Base-by-base conservation (phyloP, 2,329 filamentous ascomycete genomes). In the Ilyonectria sp. region DNA sequence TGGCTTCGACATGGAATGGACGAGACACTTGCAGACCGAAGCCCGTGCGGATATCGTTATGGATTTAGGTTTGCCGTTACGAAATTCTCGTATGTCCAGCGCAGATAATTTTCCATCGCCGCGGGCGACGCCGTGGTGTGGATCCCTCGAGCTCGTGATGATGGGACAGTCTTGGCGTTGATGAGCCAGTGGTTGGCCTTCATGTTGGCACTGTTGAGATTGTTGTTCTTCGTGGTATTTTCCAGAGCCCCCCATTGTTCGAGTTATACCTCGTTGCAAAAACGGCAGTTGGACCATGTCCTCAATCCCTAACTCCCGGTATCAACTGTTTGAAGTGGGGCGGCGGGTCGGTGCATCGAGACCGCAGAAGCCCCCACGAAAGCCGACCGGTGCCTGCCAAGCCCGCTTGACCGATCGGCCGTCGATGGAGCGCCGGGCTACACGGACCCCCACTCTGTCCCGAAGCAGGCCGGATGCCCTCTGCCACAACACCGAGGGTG, bases 361-460 rank as follows among this genome's bases (percentile, higher is more conserved):
- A 93, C 93, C 1, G 92, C 91, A 43, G 6, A 97, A 85, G 1
- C 93, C 93, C 3, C 94, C 94, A 0, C 94, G 95, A 74, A 95
- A 95, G 55, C 97, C 91, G 19, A 94, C 86, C 0, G 93, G 93
- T 74, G 93, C 95, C 1, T 94, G 94, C 93, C 92, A 96, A 35
- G 90, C 87, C 94, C 89, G 2, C 93, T 43, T 94, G 1, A 92
- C 92, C 23, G 95, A 80, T 19, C 86, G 81, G 1, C 88, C 92
- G 75, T 97, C 93, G 59, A 97, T 93, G 49, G 88, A 83, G 1
- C 96, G 82, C 73, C 95, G 93, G 1, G 96, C 86, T 81, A 97
- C 94, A 23, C 89, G 78, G 93, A 95, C 1, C 93, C 90, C 6
- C 91, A 91, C 73, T 89, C 89, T 0, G 92, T 26, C 93, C 26